A percentile compares a stretch with the other conserved stretches of the same genome.
These are phyloP conservation scores for Psophocarpus tetragonolobus DNA, from an alignment of 306 rosid species.

Conservation along the genomic window DNA sequence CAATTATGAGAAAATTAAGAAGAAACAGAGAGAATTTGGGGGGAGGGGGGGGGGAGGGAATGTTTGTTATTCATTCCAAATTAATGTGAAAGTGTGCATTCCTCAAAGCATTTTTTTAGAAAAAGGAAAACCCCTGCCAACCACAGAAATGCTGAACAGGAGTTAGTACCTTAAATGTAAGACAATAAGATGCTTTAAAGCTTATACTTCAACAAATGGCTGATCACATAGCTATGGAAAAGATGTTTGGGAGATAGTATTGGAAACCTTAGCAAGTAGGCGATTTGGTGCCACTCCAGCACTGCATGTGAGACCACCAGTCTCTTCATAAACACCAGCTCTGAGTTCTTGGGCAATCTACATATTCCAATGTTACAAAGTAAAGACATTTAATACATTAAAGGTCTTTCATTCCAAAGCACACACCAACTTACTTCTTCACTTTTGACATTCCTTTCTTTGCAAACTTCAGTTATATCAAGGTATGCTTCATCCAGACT, in stretches of 20 bases:
- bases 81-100: not conserved
- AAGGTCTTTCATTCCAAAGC: not conserved
- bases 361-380: constrained; percentile 21
- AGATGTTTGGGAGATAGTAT: constrained; percentile 12
- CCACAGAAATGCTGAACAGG: not conserved
- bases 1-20: not conserved
- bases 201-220: constrained; percentile 15
- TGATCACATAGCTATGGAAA: constrained; percentile 8
- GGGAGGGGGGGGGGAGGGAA: no score
- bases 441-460: constrained; percentile 57
- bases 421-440: constrained; percentile 62
- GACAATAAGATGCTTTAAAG: constrained; percentile 7
- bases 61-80: constrained; percentile 10
- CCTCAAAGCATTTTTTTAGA: not conserved
- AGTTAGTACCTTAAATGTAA: not conserved
- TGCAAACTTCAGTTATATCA: constrained; percentile 83
- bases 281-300: constrained; percentile 97
- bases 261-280: constrained; percentile 82
- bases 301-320: constrained; percentile 94
- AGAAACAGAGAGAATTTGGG: not conserved
- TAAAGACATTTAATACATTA: constrained; percentile 23
- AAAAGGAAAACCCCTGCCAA: not conserved
- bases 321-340: constrained; percentile 66
- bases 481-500: constrained; percentile 96
- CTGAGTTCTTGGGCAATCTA: constrained; percentile 88